Base-by-base conservation (phyloP, 352 stramenopile species). In the Phytophthora sansomeana region DNA sequence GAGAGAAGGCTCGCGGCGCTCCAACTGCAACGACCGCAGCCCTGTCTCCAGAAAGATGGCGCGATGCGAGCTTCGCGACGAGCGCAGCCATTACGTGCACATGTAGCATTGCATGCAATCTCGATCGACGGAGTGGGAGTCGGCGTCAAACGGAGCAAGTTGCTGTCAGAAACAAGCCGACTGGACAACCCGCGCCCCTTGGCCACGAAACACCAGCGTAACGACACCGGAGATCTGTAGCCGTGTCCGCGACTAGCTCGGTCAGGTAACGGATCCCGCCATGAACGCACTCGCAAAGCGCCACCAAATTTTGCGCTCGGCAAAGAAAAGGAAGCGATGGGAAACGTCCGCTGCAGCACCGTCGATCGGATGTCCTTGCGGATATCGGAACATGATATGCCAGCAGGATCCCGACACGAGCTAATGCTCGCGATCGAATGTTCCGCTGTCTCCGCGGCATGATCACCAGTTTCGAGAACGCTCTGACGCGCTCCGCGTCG, bases 251-350 rank as follows among this genome's bases (percentile, higher is more conserved):
- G 64, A 72, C 58, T 68, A 64, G 63, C 11, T 16, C 14, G n/a
- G n/a, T n/a, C n/a, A n/a, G n/a, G 11, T 38, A 62, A 66, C 47
- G 17, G 47, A n/a, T n/a, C n/a, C n/a, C n/a, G n/a, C n/a, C n/a
- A 33, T 26, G 33, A 51, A 52, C 53, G 42, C 43, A 17, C 33
- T 28, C 46, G 29, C 46, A 65, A 46, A 63, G 38, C 47, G 46
- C 63, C 63, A 67, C 48, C 56, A 71, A 71, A 71, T 52, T 62
- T 71, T 71, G 48, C 53, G n/a, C 10, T 13, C 11, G 14, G 19
- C n/a, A 44, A 50, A 51, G 33, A 63, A 46, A 68, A 49, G 32
- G 42, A 21, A 32, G 5, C 24, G n/a, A n/a, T n/a, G n/a, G 39
- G 42, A 64, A 64, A 64, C 56, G 56, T n/a, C n/a, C n/a, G n/a